Conservation (phyloP, 1,139 yeast species). For the Kodamaea plutei region DNA sequence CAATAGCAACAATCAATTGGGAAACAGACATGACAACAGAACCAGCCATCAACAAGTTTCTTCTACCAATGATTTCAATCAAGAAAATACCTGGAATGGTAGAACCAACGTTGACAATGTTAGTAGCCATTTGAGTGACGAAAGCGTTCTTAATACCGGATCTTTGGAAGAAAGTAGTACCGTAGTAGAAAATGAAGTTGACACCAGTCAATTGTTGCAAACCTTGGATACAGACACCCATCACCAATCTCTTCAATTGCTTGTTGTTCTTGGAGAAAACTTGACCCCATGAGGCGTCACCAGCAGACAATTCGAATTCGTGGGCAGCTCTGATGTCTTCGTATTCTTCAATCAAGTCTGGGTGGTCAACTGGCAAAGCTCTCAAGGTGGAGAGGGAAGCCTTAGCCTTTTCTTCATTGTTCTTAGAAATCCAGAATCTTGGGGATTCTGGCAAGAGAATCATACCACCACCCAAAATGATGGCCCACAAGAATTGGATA, state of each 20-base stretch:
- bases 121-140: constrained; percentile 32
- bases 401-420: constrained; percentile 53
- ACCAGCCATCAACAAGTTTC: constrained; percentile 38
- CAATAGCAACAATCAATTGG: constrained; percentile 23
- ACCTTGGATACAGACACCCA: constrained; percentile 36
- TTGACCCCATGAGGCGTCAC: constrained; percentile 30
- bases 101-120: constrained; percentile 33
- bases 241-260: constrained; percentile 33
- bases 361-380: constrained; percentile 36
- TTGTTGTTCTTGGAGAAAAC: constrained; percentile 32
- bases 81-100: constrained; percentile 37
- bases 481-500: constrained; percentile 39
- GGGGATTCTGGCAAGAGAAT: constrained; percentile 74
- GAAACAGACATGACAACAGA: constrained; percentile 23
- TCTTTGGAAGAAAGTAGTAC: constrained; percentile 59
- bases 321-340: constrained; percentile 37
- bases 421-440: constrained; percentile 57
- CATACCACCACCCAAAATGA: constrained; percentile 52
- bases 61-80: constrained; percentile 36
- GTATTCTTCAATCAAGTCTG: constrained; percentile 36
- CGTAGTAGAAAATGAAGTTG: constrained; percentile 67
- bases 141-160: constrained; percentile 47
- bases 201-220: constrained; percentile 74
- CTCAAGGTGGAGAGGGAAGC: constrained; percentile 31
- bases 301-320: constrained; percentile 30